phyloP scores from a whole-genome alignment of 2,329 filamentous ascomycete genomes.

The Diplocarpon mali region DNA sequence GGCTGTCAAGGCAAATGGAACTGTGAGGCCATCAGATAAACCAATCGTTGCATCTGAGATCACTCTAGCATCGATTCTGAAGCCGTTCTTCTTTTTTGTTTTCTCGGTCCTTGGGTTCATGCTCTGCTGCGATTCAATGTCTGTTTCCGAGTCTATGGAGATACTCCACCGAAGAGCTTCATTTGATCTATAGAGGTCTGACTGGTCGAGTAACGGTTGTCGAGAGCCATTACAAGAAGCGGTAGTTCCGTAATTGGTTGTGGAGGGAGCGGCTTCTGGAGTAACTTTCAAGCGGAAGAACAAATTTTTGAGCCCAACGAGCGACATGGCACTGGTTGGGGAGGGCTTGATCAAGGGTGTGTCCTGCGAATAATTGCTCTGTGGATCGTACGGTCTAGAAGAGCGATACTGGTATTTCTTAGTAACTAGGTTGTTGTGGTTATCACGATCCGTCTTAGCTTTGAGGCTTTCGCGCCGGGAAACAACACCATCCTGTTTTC shows the following conservation, averaged over 20 bases:
- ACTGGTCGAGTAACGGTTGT: conserved; percentile 13
- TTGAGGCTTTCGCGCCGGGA: no score
- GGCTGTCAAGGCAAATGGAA: conserved; percentile 52
- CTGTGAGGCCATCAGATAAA: conserved; percentile 50
- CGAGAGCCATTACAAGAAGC: conserved; percentile 10
- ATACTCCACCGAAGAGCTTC: neutral
- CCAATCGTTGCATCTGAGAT: conserved; percentile 48
- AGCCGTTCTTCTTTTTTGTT: conserved; percentile 18
- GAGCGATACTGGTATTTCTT: no score
- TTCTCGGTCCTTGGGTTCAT: conserved; percentile 16
- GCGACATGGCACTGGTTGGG: conserved; percentile 21
- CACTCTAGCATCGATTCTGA: conserved; percentile 26
- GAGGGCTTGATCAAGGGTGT: conserved; percentile 3
- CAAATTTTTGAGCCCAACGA: conserved; percentile 25
- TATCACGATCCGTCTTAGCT: no score
- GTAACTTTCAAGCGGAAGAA: conserved; percentile 21
- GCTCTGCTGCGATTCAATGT: conserved; percentile 24
- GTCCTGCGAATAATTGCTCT: conserved; percentile 11
- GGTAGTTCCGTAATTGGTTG: conserved; percentile 1
- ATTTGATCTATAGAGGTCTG: neutral
- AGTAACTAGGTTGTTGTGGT: no score
- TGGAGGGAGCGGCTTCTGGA: conserved; percentile 8
- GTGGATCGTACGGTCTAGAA: neutral
- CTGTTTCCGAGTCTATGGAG: conserved; percentile 8
- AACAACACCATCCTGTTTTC: neutral